Conservation (phyloP, 2,329 filamentous ascomycete species). For the Penicillium griseofulvum region DNA sequence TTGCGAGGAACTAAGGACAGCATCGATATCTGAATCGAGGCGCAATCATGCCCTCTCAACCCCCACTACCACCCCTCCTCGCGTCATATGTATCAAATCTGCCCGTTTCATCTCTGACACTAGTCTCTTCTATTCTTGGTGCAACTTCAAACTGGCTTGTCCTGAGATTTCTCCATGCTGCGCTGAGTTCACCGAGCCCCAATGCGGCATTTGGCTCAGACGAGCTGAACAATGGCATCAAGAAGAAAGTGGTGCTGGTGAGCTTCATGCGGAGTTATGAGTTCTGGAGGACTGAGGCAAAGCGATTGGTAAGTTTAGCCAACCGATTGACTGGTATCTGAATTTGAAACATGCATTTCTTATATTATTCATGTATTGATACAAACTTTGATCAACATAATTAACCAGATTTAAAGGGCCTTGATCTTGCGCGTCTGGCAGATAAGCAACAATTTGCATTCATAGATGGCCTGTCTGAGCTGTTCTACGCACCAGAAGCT, state of each 20-base stretch:
- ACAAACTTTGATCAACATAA: background rate
- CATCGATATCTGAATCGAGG: background rate
- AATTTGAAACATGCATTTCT: background rate
- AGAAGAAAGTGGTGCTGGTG: conserved; percentile 66
- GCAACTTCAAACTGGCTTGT: conserved; percentile 58
- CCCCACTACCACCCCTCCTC: conserved; percentile 41
- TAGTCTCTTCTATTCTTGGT: conserved; percentile 46
- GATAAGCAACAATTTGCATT: conserved; percentile 64
- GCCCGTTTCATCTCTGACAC: conserved; percentile 39
- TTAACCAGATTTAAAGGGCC: conserved; percentile 49
- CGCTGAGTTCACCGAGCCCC: conserved; percentile 34
- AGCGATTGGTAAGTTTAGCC: conserved; percentile 58
- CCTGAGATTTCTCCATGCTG: conserved; percentile 51
- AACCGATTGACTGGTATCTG: background rate
- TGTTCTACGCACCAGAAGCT: conserved; percentile 47
- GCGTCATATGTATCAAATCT: conserved; percentile 37
- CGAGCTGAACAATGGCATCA: conserved; percentile 29
- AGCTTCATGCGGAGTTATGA: conserved; percentile 76
- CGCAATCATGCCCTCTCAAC: conserved; percentile 39
- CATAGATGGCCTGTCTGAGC: conserved; percentile 68
- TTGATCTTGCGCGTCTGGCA: conserved; percentile 65
- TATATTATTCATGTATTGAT: background rate
- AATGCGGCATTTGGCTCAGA: conserved; percentile 23
- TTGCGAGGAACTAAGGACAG: background rate
- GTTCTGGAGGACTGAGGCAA: conserved; percentile 74